A percentile compares a stretch with the other conserved stretches of the same genome.
Evolutionary conservation across 2,329 filamentous ascomycete species (phyloP).

Genomic region (Trichoderma endophyticum): DNA sequence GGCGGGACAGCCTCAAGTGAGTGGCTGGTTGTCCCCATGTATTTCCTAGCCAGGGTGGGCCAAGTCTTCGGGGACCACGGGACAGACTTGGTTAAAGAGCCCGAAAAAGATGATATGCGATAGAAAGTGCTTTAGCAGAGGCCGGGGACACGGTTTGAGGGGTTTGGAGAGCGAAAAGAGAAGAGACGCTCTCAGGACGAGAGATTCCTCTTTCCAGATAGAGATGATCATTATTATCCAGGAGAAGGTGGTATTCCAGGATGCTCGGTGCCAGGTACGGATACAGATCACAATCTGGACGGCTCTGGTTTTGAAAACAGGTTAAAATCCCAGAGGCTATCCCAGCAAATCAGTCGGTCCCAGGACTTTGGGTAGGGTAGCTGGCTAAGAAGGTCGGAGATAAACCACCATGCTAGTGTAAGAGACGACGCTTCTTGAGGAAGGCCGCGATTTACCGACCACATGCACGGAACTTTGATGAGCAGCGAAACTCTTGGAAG

Average conservation of each 20-base stretch:
- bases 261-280: neutral
- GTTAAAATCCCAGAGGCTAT: neutral
- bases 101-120: slow-evolving; percentile 22
- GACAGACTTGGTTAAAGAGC: slow-evolving; percentile 18
- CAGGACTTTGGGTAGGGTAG: slow-evolving; percentile 2
- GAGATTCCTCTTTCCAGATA: neutral
- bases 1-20: neutral
- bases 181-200: neutral
- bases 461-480: neutral
- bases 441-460: neutral
- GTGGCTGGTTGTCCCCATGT: neutral
- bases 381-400: neutral
- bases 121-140: neutral
- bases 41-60: neutral
- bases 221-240: neutral
- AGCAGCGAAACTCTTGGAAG: neutral
- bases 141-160: neutral
- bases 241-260: neutral
- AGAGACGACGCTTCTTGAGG: neutral
- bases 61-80: slow-evolving; percentile 16
- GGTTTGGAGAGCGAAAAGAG: neutral
- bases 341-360: neutral
- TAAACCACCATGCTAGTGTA: neutral
- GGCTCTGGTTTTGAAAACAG: neutral
- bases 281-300: neutral